Evolutionary conservation across 495 filamentous ascomycete species (phyloP).

Genomic region (Tricharina praecox): DNA sequence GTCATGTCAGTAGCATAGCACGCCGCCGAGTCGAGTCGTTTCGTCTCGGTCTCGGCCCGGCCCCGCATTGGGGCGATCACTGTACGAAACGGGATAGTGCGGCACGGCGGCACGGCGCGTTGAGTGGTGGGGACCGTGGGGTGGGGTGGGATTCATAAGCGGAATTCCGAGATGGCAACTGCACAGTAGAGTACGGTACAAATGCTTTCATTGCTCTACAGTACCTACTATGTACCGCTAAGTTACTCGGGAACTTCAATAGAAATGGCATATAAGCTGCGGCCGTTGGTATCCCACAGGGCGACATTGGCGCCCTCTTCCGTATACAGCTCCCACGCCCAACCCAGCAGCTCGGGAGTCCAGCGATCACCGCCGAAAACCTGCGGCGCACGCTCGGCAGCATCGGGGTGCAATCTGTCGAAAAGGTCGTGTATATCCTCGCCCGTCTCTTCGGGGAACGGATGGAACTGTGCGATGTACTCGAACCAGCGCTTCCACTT

Average conservation of each 20-base stretch:
- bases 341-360: constrained; percentile 16
- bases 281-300: background rate
- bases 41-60: no score
- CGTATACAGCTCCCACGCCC: constrained; percentile 18
- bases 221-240: no score
- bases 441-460: background rate
- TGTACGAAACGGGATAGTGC: no score
- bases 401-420: constrained; percentile 15
- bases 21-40: no score
- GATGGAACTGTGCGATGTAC: background rate
- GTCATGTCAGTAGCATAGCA: no score
- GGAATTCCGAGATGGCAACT: no score
- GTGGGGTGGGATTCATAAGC: no score
- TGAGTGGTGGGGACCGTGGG: no score
- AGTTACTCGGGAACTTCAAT: background rate
- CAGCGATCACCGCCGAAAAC: constrained; percentile 16
- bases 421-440: constrained; percentile 9
- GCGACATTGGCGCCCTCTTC: constrained; percentile 13
- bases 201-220: no score
- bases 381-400: constrained; percentile 7
- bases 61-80: no score
- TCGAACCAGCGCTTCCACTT: constrained; percentile 5
- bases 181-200: no score
- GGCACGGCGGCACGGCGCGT: no score
- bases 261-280: background rate